These are phyloP conservation scores for Pythium aquatile DNA, from an alignment of 352 stramenopile genomes.

Conservation along the genomic window DNA sequence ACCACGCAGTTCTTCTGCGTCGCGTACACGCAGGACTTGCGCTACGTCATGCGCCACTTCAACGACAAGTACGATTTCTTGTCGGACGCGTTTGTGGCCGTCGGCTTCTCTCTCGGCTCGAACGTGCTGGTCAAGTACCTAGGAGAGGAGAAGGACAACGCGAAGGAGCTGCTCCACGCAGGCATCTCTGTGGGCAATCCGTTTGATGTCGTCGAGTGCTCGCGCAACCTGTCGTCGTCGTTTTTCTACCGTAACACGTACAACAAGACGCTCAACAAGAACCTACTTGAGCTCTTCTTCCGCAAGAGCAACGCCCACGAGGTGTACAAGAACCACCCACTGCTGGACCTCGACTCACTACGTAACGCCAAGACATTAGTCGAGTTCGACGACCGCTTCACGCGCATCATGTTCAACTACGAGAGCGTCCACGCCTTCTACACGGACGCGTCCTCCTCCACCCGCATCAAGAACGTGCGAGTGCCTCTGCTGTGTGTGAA, in stretches of 20 bases:
- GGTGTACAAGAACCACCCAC: constrained; percentile 48
- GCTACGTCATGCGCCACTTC: constrained; percentile 44
- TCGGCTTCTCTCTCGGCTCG: constrained; percentile 70
- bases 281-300: constrained; percentile 59
- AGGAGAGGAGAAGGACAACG: constrained; percentile 45
- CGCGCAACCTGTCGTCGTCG: constrained; percentile 40
- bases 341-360: constrained; percentile 53
- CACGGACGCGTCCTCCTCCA: constrained; percentile 45
- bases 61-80: constrained; percentile 43
- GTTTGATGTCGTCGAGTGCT: constrained; percentile 58
- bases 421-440: constrained; percentile 61
- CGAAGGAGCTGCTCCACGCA: constrained; percentile 37
- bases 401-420: constrained; percentile 58
- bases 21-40: constrained; percentile 70
- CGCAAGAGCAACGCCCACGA: constrained; percentile 65
- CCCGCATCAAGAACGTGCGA: constrained; percentile 38
- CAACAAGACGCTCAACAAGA: constrained; percentile 45
- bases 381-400: constrained; percentile 69
- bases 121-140: constrained; percentile 82
- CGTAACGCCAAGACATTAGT: constrained; percentile 37
- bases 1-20: constrained; percentile 66
- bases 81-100: constrained; percentile 36
- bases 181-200: constrained; percentile 71
- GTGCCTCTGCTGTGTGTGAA: constrained; percentile 67
- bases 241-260: constrained; percentile 63